Percentiles rank a stretch among this genome's conserved stretches.
Evolutionary conservation across 208 protist species (phyloP).

Genomic region (Crithidia acanthocephali): DNA sequence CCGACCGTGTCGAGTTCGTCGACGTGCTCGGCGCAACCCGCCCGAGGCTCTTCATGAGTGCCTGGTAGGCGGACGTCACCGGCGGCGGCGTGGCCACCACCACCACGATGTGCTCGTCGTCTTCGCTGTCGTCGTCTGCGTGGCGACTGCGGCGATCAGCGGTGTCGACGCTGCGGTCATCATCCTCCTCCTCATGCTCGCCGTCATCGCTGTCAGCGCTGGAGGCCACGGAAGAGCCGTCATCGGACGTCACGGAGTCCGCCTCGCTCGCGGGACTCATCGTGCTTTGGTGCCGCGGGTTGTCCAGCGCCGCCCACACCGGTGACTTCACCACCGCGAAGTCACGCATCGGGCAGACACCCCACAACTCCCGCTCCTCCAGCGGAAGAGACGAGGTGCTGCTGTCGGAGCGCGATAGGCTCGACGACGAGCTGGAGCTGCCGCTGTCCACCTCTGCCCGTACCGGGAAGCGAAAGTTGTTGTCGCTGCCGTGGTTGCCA

Average conservation of each 20-base stretch:
- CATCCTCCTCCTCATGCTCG: background rate
- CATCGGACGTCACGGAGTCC: background rate
- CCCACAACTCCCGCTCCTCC: conserved; percentile 11
- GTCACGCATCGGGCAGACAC: conserved; percentile 13
- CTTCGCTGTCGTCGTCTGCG: no score
- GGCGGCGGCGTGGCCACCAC: background rate
- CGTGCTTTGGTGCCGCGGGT: background rate
- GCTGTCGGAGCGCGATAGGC: background rate
- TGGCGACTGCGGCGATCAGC: no score
- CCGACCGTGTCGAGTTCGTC: background rate
- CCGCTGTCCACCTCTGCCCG: background rate
- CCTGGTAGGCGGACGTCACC: background rate
- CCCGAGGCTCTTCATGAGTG: no score
- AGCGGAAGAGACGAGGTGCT: background rate
- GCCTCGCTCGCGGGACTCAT: background rate
- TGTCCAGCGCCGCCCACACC: background rate
- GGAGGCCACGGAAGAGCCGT: background rate
- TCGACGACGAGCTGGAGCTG: conserved; percentile 7
- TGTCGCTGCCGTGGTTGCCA: background rate
- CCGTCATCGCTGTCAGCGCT: background rate
- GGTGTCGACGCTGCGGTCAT: no score
- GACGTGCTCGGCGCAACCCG: background rate
- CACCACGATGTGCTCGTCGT: no score
- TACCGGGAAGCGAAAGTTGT: background rate
- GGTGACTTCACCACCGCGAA: conserved; percentile 14